Evolutionary conservation across 1,284 basidiomycete genomes (phyloP).

Genomic region (Papiliotrema flavescens): DNA sequence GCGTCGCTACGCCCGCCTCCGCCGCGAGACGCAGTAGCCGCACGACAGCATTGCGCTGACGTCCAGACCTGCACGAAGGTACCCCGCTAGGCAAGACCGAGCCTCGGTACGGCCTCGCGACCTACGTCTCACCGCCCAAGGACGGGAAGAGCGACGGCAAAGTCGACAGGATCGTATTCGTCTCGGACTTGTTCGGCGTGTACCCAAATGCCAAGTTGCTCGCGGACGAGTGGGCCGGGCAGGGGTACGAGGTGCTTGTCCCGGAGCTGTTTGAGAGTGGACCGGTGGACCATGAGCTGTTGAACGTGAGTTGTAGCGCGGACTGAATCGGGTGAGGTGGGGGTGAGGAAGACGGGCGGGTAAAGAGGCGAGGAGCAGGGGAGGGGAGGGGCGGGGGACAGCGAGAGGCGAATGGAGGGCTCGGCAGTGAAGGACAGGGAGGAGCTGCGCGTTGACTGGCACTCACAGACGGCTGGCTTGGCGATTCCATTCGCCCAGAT

Average conservation of each 20-base stretch:
- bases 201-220: conserved; percentile 53
- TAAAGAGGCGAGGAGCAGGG: no score
- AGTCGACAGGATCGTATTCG: conserved; percentile 59
- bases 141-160: conserved; percentile 3
- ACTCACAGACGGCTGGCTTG: no score
- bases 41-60: not conserved
- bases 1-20: not conserved
- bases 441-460: no score
- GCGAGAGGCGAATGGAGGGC: no score
- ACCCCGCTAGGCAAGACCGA: conserved; percentile 29
- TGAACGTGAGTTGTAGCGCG: conserved; percentile 39
- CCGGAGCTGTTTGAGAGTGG: conserved; percentile 64
- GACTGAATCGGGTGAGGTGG: no score
- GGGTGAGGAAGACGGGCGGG: no score
- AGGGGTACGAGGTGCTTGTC: conserved; percentile 62
- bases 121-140: conserved; percentile 33
- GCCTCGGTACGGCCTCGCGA: conserved; percentile 30
- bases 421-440: no score
- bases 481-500: no score
- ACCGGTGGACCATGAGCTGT: conserved; percentile 51
- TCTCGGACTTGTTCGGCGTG: conserved; percentile 65
- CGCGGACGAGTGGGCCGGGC: conserved; percentile 64
- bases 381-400: no score
- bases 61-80: conserved; percentile 37
- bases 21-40: not conserved